Percentiles rank a stretch among this genome's conserved stretches.
phyloP scores from a whole-genome alignment of 352 stramenopile species.

The Peronosclerospora sorghi region DNA sequence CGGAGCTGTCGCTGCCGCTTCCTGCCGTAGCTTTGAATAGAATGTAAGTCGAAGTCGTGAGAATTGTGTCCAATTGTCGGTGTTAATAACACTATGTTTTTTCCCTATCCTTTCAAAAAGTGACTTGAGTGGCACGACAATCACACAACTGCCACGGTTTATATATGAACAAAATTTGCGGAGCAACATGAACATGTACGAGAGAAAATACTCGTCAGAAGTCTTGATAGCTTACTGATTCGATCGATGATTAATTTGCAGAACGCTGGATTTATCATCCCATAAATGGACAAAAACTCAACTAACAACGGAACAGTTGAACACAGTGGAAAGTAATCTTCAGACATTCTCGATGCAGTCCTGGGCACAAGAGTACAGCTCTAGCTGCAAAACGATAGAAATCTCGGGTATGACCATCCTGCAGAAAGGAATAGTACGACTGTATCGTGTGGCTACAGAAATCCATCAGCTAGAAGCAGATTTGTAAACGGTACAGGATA shows the following conservation, averaged over 20 bases:
- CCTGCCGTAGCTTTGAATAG: not conserved
- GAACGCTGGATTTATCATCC: conserved; percentile 7
- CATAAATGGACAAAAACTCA: not conserved
- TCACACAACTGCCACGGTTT: not conserved
- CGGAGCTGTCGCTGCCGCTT: conserved; percentile 1
- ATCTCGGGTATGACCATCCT: not conserved
- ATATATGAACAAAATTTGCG: conserved; percentile 1
- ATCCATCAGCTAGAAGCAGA: not conserved
- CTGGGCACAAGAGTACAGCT: conserved; percentile 3
- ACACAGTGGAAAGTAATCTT: not conserved
- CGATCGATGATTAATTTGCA: not conserved
- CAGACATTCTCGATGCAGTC: conserved; percentile 1
- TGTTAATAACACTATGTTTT: not conserved
- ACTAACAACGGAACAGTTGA: not conserved
- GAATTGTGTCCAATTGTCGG: not conserved
- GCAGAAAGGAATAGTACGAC: not conserved
- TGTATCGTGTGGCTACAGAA: conserved; percentile 1
- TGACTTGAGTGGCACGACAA: not conserved
- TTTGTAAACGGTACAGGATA: too few species aligned
- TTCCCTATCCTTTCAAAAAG: not conserved
- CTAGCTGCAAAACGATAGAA: not conserved
- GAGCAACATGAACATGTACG: conserved; percentile 1
- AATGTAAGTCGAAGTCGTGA: not conserved
- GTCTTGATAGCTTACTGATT: not conserved
- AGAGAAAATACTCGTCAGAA: not conserved